Evolutionary conservation across 768 basidiomycete genomes (phyloP), one percentile per base, ranked within the genome.

Genomic region (Boletus subparvulus): DNA sequence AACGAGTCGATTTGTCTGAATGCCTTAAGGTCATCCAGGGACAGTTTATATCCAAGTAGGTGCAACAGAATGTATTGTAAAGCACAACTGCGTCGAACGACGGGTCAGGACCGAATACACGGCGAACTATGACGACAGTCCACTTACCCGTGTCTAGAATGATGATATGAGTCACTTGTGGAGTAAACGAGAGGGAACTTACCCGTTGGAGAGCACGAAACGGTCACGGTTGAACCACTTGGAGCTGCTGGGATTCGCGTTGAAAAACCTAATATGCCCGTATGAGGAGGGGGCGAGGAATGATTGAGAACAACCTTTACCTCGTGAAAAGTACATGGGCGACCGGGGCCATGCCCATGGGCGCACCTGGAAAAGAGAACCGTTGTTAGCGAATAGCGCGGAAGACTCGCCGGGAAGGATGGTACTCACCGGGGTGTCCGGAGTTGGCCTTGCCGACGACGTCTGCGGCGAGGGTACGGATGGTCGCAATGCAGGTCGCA

Each of bases 181-280:
- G 41, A 43, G 16, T 2, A 16, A 39, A 33, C 19, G 32, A 47
- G 32, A 26, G 55, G 40, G 48, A 21, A n/a, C 41, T 75, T 74
- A 94, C 85, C 94, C 94, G 69, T 96, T 96, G 62, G 94, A 97
- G 62, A 97, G 86, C 58, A 98, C 94, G 66, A 96, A 98, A 75
- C 94, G 88, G 79, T 97, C 94, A 59, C 95, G 88, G 77, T 95
- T 96, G 77, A 88, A 89, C 94, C 93, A 96, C 73, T 92, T 87
- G 41, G 94, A 85, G 78, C 81, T 88, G 73, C 86, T 86, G 48
- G 94, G 90, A 77, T 94, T 95, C 66, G 87, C 86, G 61, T 89
- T 90, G 77, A 97, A 73, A 81, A 94, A 92, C 19, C 90, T 92
- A 32, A 50, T 11, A 24, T 50, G 32, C 12, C 30, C 16, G 47